Evolutionary conservation across 2,329 filamentous ascomycete species (phyloP).

Genomic region (Clarireedia hainanense): DNA sequence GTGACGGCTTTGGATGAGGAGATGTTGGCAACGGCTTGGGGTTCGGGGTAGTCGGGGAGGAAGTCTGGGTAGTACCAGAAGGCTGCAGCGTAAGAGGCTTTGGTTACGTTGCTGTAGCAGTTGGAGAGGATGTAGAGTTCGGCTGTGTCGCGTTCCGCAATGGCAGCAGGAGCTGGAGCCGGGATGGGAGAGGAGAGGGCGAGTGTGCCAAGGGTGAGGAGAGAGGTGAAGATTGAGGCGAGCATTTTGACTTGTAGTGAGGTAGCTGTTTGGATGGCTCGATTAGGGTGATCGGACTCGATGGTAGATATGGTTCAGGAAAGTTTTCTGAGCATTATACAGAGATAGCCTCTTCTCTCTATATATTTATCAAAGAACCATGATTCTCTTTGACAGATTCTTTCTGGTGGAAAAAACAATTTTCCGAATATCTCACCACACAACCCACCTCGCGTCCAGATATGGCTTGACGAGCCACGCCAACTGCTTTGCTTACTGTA

Average conservation of each 20-base stretch:
- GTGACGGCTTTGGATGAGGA: neutral
- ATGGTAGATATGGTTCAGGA: neutral
- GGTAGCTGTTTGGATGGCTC: neutral
- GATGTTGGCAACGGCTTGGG: neutral
- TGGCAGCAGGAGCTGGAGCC: neutral
- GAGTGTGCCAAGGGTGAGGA: neutral
- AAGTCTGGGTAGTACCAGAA: constrained; percentile 8
- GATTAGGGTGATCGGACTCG: neutral
- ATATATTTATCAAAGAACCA: neutral
- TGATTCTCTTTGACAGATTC: neutral
- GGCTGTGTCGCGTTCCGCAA: neutral
- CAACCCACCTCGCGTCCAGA: neutral
- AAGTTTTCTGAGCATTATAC: neutral
- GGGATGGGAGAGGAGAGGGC: neutral
- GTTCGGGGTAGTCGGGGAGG: neutral
- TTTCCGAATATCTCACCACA: neutral
- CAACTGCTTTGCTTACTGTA: neutral
- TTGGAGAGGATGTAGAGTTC: constrained; percentile 6
- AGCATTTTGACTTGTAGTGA: neutral
- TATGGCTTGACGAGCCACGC: neutral
- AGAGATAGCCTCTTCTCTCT: neutral
- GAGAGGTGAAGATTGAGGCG: neutral
- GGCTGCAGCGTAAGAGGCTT: neutral
- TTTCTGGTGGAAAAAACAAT: neutral
- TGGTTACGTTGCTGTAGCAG: constrained; percentile 4